Evolutionary conservation across 1,284 basidiomycete species (phyloP).

Genomic region (Phenoliferia sp.): DNA sequence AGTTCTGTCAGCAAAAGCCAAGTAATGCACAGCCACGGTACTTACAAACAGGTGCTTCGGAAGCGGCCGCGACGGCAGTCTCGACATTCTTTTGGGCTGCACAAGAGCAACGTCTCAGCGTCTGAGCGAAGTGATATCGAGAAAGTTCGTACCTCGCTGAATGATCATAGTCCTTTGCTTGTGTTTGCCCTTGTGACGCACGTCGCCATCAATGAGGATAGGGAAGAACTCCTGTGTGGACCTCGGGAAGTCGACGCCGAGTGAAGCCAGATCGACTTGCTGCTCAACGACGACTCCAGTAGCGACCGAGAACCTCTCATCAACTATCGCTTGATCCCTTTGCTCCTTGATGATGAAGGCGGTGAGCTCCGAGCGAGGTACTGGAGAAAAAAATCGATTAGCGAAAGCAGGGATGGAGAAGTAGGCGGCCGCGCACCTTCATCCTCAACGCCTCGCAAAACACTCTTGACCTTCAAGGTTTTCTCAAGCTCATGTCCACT

Average conservation of each 20-base stretch:
- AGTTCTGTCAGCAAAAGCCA: background rate
- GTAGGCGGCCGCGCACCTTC: slow-evolving; percentile 27
- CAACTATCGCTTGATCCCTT: slow-evolving; percentile 20
- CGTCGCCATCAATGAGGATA: slow-evolving; percentile 28
- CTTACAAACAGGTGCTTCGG: slow-evolving; percentile 27
- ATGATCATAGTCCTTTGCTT: slow-evolving; percentile 31
- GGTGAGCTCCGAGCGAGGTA: slow-evolving; percentile 30
- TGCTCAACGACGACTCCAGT: slow-evolving; percentile 11
- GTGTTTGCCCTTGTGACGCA: slow-evolving; percentile 26
- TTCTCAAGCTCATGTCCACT: slow-evolving; percentile 19
- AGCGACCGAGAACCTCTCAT: slow-evolving; percentile 14
- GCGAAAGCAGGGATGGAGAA: too few relatives aligned
- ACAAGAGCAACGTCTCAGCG: background rate
- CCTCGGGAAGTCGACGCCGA: slow-evolving; percentile 10
- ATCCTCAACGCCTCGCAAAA: slow-evolving; percentile 27
- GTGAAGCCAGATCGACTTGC: background rate
- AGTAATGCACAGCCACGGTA: background rate
- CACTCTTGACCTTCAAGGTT: slow-evolving; percentile 27
- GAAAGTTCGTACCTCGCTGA: slow-evolving; percentile 10
- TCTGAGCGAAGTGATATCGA: background rate
- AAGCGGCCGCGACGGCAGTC: slow-evolving; percentile 16
- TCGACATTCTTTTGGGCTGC: slow-evolving; percentile 29
- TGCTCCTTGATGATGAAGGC: slow-evolving; percentile 28
- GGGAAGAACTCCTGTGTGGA: slow-evolving; percentile 25
- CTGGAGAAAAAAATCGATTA: slow-evolving; percentile 5